Conservation (phyloP, 257 asterid species). For the Gardenia jasminoides region DNA sequence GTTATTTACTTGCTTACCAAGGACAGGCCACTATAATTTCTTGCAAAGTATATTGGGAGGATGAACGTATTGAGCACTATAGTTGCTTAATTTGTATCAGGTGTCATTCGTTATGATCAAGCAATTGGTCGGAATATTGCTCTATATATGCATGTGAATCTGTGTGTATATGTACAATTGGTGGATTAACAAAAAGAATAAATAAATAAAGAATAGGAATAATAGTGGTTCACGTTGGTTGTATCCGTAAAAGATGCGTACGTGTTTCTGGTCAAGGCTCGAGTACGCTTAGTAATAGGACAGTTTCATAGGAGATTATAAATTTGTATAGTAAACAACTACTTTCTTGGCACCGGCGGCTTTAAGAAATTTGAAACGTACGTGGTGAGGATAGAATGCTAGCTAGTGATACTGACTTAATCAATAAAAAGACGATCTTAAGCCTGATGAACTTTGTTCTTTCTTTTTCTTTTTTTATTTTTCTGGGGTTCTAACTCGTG, state of each 20-base stretch:
- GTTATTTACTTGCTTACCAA: background rate
- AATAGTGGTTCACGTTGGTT: background rate
- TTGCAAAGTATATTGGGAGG: background rate
- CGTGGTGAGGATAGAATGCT: no score
- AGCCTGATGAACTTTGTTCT: background rate
- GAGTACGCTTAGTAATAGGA: background rate
- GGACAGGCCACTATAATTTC: background rate
- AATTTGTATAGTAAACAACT: background rate
- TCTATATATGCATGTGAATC: background rate
- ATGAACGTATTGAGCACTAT: background rate
- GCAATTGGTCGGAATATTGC: background rate
- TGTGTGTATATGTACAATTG: background rate
- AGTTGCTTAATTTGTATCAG: background rate
- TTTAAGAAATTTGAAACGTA: background rate
- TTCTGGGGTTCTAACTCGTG: no score
- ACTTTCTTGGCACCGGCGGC: background rate
- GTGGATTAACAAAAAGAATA: background rate
- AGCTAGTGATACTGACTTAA: no score
- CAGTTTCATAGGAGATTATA: background rate
- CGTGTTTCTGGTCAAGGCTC: background rate
- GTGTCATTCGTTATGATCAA: background rate
- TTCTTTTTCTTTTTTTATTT: no score
- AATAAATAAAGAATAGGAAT: background rate
- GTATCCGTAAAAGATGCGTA: background rate
- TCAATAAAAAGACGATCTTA: background rate